Evolutionary conservation across 495 filamentous ascomycete species (phyloP).

Genomic region (Lasiosphaeria miniovina): DNA sequence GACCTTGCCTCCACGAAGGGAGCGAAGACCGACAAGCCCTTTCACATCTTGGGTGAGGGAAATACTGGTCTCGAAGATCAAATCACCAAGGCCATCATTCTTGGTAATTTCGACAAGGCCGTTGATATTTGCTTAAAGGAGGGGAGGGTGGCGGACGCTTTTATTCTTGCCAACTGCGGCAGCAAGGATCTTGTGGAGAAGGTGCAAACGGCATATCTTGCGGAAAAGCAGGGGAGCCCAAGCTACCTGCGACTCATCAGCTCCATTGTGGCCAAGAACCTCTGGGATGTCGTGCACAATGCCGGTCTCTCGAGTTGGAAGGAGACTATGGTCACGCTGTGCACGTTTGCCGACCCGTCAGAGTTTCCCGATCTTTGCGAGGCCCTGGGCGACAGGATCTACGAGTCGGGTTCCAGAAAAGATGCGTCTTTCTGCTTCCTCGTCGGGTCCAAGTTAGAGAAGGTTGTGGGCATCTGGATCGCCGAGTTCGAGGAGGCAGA

Average conservation of each 20-base stretch:
- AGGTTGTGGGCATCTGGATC: conserved; percentile 92
- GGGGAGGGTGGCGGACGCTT: conserved; percentile 87
- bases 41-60: conserved; percentile 68
- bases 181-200: conserved; percentile 92
- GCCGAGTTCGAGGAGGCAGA: conserved; percentile 81
- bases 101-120: conserved; percentile 88
- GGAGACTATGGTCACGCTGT: conserved; percentile 91
- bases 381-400: conserved; percentile 85
- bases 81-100: conserved; percentile 82
- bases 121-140: conserved; percentile 85
- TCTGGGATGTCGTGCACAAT: conserved; percentile 98
- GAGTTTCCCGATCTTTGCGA: conserved; percentile 98
- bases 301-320: conserved; percentile 92
- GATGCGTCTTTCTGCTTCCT: conserved; percentile 95
- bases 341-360: conserved; percentile 84
- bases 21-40: conserved; percentile 50
- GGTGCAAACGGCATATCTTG: conserved; percentile 88
- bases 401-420: conserved; percentile 71
- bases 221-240: conserved; percentile 72
- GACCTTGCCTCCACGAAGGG: conserved; percentile 54
- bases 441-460: conserved; percentile 93
- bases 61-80: conserved; percentile 78
- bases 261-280: conserved; percentile 90
- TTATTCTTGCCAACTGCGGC: conserved; percentile 96
- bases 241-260: conserved; percentile 91